Conservation (phyloP, 768 basidiomycete genomes). For the Paxillus ammoniavirescens region DNA sequence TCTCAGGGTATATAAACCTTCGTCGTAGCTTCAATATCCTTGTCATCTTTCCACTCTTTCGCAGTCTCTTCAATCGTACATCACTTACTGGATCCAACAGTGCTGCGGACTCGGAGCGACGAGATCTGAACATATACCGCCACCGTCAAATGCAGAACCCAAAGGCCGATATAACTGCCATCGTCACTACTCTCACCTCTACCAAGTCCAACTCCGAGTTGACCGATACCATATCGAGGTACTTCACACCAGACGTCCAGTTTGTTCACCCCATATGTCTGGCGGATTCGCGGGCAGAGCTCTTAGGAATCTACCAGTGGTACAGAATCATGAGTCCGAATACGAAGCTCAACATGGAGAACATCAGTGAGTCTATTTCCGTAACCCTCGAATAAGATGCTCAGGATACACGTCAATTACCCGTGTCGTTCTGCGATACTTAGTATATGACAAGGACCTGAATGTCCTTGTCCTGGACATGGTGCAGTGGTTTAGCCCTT, state of each 20-base stretch:
- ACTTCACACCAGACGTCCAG: constrained; percentile 52
- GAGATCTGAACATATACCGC: too few species aligned
- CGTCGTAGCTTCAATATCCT: too few species aligned
- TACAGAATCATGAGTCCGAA: constrained; percentile 61
- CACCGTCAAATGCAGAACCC: constrained; percentile 52
- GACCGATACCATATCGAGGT: constrained; percentile 44
- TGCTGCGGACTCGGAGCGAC: too few species aligned
- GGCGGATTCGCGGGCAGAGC: constrained; percentile 50
- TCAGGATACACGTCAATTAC: neutral
- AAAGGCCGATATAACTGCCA: constrained; percentile 42
- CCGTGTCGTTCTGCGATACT: neutral
- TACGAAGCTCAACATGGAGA: constrained; percentile 40
- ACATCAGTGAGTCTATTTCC: constrained; percentile 39
- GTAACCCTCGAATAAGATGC: too few species aligned
- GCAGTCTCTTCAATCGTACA: too few species aligned
- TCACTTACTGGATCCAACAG: too few species aligned
- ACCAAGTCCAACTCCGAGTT: constrained; percentile 50
- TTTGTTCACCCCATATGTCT: constrained; percentile 61
- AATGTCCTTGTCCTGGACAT: constrained; percentile 50
- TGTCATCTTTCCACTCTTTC: too few species aligned
- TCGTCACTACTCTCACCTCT: constrained; percentile 46
- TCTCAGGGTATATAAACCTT: too few species aligned
- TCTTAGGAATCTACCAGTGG: constrained; percentile 67
- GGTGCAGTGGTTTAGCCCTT: constrained; percentile 52
- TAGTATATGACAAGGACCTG: constrained; percentile 49